Evolutionary conservation across 2,329 filamentous ascomycete species (phyloP), one percentile per base, ranked within the genome.

Genomic region (Paracoccidioides lutzii): DNA sequence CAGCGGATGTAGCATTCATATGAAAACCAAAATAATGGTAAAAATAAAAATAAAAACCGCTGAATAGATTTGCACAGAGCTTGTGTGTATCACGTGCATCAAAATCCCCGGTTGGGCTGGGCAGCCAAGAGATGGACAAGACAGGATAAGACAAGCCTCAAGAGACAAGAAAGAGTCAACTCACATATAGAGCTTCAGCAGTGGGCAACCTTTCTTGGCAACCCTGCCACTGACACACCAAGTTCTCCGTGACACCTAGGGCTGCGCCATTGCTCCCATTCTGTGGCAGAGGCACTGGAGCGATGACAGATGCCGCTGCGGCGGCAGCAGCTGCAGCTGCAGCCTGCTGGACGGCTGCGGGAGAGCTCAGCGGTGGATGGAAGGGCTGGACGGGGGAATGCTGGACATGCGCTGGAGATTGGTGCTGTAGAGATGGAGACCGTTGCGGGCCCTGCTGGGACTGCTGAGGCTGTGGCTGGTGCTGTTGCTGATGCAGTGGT

Each of bases 111-210:
- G n/a, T n/a, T n/a, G n/a, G n/a, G n/a, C n/a, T n/a, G n/a, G n/a
- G n/a, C n/a, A n/a, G n/a, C n/a, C n/a, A n/a, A n/a, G n/a, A n/a
- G n/a, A n/a, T n/a, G n/a, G n/a, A n/a, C n/a, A n/a, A n/a, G n/a
- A n/a, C n/a, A n/a, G n/a, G n/a, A n/a, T n/a, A 15, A 48, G 42
- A 2, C 44, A 33, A n/a, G n/a, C n/a, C n/a, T 52, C 46, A 53
- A 49, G 32, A 49, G 49, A 52, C 14, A 46, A 54, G n/a, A n/a
- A n/a, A n/a, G n/a, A n/a, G n/a, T n/a, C n/a, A 50, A 62, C 70
- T 73, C 76, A 84, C 81, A 68, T 84, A 84, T 65, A 84, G 80
- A 53, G 77, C 69, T 65, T 84, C 81, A 7, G 81, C 74, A 41
- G 76, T 78, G 40, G 79, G 70, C 61, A 74, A 77, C 60, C 80